Percentiles rank a stretch among this genome's conserved stretches.
Conservation (phyloP, 225 moss, liverwort and hornwort species). For the Pseudisothecium myosuroides region DNA sequence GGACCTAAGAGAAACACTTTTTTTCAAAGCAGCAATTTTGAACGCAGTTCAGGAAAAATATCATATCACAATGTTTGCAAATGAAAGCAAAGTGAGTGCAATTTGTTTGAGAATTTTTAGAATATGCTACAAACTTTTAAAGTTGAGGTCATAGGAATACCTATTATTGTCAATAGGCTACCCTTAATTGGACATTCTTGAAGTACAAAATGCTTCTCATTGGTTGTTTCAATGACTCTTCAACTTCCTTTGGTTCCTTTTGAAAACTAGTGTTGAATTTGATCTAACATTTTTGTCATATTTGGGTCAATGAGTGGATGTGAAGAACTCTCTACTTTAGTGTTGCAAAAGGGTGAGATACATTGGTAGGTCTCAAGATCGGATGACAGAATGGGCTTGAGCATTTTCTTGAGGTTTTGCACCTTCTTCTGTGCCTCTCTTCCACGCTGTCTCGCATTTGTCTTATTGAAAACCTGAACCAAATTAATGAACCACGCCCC, state of each 20-base stretch:
- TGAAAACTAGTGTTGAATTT: background rate
- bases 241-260: too few species aligned
- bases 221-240: background rate
- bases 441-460: background rate
- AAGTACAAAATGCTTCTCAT: background rate
- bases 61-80: too few species aligned
- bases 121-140: background rate
- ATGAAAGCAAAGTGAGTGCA: background rate
- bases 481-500: background rate
- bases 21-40: background rate
- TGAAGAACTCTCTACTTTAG: too few species aligned
- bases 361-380: too few species aligned
- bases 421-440: background rate
- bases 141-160: background rate
- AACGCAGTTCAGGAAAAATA: background rate
- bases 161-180: background rate
- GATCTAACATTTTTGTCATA: background rate
- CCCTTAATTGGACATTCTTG: background rate
- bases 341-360: background rate
- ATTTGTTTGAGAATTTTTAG: background rate
- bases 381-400: background rate
- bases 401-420: background rate
- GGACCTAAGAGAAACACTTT: background rate
- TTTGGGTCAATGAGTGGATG: background rate
- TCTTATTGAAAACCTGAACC: background rate